Percentiles rank a stretch among this genome's conserved stretches.
These are phyloP conservation scores for Trichoderma pleuroti DNA, from an alignment of 2,329 filamentous ascomycete species.

Conservation along the genomic window DNA sequence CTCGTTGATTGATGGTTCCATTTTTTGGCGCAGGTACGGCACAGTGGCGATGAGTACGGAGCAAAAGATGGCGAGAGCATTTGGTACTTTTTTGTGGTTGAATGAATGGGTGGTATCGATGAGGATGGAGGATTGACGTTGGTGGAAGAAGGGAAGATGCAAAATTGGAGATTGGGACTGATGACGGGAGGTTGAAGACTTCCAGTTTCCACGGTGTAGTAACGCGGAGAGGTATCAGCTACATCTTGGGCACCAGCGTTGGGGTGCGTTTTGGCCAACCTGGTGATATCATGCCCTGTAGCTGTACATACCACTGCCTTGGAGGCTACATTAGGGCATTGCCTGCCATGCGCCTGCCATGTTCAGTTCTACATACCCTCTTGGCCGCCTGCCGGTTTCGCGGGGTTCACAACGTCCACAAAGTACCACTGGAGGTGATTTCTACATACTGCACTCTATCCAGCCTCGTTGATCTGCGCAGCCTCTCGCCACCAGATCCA, in stretches of 20 bases:
- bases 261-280: neutral
- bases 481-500: neutral
- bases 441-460: too few species aligned
- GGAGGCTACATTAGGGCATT: neutral
- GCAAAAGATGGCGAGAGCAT: neutral
- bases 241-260: neutral
- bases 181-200: neutral
- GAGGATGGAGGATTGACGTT: neutral
- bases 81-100: neutral
- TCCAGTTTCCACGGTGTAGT: neutral
- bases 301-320: neutral
- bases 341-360: neutral
- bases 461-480: neutral
- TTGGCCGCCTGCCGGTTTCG: neutral
- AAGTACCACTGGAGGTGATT: neutral
- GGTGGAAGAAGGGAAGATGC: neutral
- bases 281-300: neutral
- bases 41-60: conserved; percentile 1
- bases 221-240: neutral
- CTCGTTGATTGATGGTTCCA: neutral
- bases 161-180: neutral
- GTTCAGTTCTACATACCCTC: neutral
- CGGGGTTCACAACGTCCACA: neutral
- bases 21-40: conserved; percentile 11
- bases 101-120: neutral